A percentile compares a stretch with the other conserved stretches of the same genome.
phyloP scores from a whole-genome alignment of 371 early-diverging fungal genomes.

The Nematocida ironsii region DNA sequence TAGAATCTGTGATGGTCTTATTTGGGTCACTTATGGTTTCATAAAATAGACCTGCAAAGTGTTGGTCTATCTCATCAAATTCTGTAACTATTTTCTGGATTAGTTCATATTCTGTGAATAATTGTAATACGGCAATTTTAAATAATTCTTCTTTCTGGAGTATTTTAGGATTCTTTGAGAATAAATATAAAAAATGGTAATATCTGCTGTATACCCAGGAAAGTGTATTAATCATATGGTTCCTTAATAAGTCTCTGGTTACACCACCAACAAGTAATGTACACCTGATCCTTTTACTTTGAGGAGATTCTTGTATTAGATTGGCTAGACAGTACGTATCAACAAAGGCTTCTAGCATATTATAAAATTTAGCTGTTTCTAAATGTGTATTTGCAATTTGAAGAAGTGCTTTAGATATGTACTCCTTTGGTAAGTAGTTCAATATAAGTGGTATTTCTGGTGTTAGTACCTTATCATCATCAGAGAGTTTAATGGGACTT shows the following conservation, averaged over 20 bases:
- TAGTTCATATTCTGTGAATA: neutral
- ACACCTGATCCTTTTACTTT: neutral
- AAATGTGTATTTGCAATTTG: neutral
- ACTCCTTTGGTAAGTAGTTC: neutral
- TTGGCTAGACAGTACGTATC: neutral
- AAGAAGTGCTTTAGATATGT: neutral
- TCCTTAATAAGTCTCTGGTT: neutral
- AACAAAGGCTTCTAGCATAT: neutral
- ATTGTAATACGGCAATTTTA: neutral
- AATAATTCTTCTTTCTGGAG: neutral
- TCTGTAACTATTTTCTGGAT: neutral
- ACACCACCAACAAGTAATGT: neutral
- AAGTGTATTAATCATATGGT: conserved; percentile 3
- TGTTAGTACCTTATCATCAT: neutral
- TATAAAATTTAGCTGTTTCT: neutral
- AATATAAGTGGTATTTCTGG: neutral
- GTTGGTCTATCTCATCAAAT: neutral
- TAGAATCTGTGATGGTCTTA: too few species aligned
- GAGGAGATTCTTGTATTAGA: neutral
- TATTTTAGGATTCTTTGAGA: neutral
- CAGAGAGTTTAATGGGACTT: neutral
- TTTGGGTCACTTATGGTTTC: too few species aligned
- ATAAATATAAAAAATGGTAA: neutral
- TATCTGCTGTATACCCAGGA: neutral
- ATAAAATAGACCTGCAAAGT: neutral